Base-by-base conservation (phyloP, 257 asterid species). In the Salvia hispanica region DNA sequence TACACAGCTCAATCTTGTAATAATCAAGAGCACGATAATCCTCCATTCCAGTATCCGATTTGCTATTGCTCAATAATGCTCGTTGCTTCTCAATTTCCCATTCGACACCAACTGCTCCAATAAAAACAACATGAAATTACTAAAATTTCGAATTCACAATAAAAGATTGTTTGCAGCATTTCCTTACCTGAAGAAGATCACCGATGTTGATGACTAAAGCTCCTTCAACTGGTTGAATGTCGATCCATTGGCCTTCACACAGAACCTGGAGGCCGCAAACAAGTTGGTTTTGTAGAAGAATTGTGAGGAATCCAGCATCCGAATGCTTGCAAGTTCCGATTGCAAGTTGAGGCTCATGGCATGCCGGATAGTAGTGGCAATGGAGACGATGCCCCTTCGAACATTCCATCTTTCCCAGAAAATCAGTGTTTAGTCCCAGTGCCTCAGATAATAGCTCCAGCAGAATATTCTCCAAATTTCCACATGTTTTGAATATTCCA, bases 121-220 rank as follows among this genome's bases (percentile, higher is more conserved):
- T 18, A 52, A 21, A 14, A 1, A 9, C 3, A 48, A 0, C 25
- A 46, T 4, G 4, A 48, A 48, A n/a, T 15, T 0, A 15, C 10
- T 39, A 34, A 34, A 2, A 34, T 34, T 34, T 5, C 2, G 6
- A 34, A 5, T 18, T 18, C 21, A 18, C 21, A 18, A 18, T 18
- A 18, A 18, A 18, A 18, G 21, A 1, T 18, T 18, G 21, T 18
- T 18, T 18, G 70, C 15, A 5, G n/a, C 0, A 1, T 13, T 9
- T 58, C 48, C 55, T 8, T 67, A 76, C 82, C 85, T 80, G 85
- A 50, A 80, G 79, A 39, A 80, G 80, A 77, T 80, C 81, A 3
- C 82, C 82, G 31, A 74, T 74, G 72, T 79, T 79, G 7, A 79
- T 52, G 1, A 79, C 76, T 55, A 80, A 63, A 45, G 57, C 79